A percentile compares a stretch with the other conserved stretches of the same genome.
phyloP scores from a whole-genome alignment of 2,329 filamentous ascomycete genomes.

The Ophiostoma sp. region DNA sequence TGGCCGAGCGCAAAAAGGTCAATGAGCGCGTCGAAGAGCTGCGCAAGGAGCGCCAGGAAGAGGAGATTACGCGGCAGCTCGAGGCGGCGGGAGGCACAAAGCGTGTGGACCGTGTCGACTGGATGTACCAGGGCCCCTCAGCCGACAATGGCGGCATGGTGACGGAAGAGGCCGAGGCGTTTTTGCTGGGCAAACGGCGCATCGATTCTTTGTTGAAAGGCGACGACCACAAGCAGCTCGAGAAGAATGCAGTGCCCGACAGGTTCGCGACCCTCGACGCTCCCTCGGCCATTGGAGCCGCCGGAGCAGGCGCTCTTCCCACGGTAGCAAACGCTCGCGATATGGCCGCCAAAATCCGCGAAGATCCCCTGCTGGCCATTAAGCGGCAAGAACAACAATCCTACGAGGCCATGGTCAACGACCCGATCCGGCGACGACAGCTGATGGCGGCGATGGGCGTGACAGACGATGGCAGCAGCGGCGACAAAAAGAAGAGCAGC shows the following conservation, averaged over 20 bases:
- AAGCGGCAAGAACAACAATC: slow-evolving; percentile 87
- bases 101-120: slow-evolving; percentile 82
- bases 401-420: slow-evolving; percentile 77
- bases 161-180: slow-evolving; percentile 89
- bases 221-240: slow-evolving; percentile 75
- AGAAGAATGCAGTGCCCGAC: slow-evolving; percentile 68
- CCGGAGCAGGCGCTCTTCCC: background rate
- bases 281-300: background rate
- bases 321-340: slow-evolving; percentile 67
- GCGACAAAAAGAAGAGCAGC: slow-evolving; percentile 35
- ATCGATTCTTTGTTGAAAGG: slow-evolving; percentile 82
- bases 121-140: slow-evolving; percentile 94
- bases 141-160: slow-evolving; percentile 68
- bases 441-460: slow-evolving; percentile 65
- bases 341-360: slow-evolving; percentile 79
- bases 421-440: slow-evolving; percentile 66
- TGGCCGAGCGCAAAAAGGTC: slow-evolving; percentile 92
- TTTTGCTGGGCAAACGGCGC: slow-evolving; percentile 85
- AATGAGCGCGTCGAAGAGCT: slow-evolving; percentile 90
- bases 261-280: slow-evolving; percentile 51
- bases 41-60: slow-evolving; percentile 87
- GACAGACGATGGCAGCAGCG: slow-evolving; percentile 43
- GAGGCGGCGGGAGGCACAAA: slow-evolving; percentile 85
- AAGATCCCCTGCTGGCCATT: slow-evolving; percentile 90
- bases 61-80: slow-evolving; percentile 86